Evolutionary conservation across 805 yeast species (phyloP), one percentile per base, ranked within the genome.

Genomic region (Saccharomycopsis olivae): DNA sequence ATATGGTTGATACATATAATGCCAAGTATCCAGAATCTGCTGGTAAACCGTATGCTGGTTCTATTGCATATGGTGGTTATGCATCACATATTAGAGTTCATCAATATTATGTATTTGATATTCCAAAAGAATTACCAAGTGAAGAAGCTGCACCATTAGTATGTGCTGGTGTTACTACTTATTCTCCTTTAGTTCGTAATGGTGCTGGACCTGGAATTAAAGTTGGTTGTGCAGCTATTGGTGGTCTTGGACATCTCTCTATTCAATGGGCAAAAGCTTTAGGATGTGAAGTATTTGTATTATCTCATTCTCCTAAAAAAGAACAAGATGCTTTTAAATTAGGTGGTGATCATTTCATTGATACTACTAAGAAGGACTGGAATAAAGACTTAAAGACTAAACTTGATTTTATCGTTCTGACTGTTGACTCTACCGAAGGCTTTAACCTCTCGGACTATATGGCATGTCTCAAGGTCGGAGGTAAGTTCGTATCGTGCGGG

Each of bases 211-310:
- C 56, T 36, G 63, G 66, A 16, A 62, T 63, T 35, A 66, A 60
- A 33, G 78, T 77, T 37, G 83, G 78, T 33, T 59, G 77, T 41
- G 66, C 71, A 42, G 83, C 82, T 40, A 65, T 77, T 43, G 84
- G 84, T 38, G 84, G 84, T 25, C 65, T 77, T 41, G 84, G 84
- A 35, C 78, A 74, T 61, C 64, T 74, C 64, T 78, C 69, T 14
- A 55, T 77, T 39, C 65, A 67, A 54, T 71, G 71, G 47, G 77
- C 82, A 32, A 62, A 62, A 46, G 81, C 81, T 3, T 53, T 76
- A 49, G 84, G 82, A 25, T 78, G 79, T 18, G 76, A 73, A 43
- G 79, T 74, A 15, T 62, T 62, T 39, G 74, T 75, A n/a, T 59
- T 76, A 48, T 71, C 79, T 5, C 68, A 80, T 51, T 55, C 68